Evolutionary conservation across 352 stramenopile genomes (phyloP).

Genomic region (Thraustochytrium striatum): DNA sequence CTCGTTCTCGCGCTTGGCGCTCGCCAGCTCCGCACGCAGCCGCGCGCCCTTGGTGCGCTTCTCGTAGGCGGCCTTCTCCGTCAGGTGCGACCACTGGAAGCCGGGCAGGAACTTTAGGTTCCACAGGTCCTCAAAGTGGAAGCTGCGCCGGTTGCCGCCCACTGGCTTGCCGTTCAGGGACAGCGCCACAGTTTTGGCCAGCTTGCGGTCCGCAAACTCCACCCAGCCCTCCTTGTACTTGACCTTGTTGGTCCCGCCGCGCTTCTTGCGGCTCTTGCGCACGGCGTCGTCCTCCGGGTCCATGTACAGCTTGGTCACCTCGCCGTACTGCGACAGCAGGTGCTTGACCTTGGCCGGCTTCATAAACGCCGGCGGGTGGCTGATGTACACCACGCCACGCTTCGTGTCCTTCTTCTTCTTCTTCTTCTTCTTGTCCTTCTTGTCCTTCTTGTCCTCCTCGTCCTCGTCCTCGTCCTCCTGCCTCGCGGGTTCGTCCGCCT

Average conservation of each 20-base stretch:
- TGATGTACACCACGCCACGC: constrained; percentile 83
- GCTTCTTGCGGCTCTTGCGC: constrained; percentile 80
- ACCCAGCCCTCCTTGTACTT: constrained; percentile 96
- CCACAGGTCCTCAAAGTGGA: constrained; percentile 97
- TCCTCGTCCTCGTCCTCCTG: neutral
- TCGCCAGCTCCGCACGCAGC: constrained; percentile 67
- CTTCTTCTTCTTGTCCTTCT: neutral
- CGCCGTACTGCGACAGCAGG: constrained; percentile 81
- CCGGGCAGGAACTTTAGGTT: constrained; percentile 97
- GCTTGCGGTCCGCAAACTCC: constrained; percentile 94
- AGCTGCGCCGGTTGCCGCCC: constrained; percentile 85
- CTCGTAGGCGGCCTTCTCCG: constrained; percentile 92
- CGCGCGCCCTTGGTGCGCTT: constrained; percentile 68
- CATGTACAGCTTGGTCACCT: constrained; percentile 90
- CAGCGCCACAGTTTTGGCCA: constrained; percentile 85
- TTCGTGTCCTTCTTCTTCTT: neutral
- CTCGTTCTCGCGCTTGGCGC: constrained; percentile 49
- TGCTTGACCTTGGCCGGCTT: constrained; percentile 89
- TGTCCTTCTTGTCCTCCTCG: neutral
- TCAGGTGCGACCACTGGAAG: constrained; percentile 98
- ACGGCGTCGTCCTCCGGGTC: constrained; percentile 87
- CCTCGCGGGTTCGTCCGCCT: neutral
- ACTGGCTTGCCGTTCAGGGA: constrained; percentile 87
- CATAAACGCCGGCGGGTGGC: constrained; percentile 91
- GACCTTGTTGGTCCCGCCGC: constrained; percentile 66